Evolutionary conservation across 768 basidiomycete species (phyloP), one percentile per base, ranked within the genome.

Genomic region (Hortiboletus flavorubellus): DNA sequence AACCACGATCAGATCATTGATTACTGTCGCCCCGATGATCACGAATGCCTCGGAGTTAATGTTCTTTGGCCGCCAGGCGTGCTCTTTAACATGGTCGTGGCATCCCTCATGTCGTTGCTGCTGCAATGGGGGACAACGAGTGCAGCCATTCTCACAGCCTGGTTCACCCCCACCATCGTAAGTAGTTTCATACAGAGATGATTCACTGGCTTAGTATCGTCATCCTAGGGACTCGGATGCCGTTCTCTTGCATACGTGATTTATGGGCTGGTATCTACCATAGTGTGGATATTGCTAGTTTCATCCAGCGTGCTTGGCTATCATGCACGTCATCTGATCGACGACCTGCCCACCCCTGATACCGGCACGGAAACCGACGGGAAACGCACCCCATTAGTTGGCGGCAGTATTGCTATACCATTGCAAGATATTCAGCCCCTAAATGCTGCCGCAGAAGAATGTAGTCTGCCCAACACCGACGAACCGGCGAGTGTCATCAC

Each of bases 51-150:
- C 4, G 15, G 30, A 6, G 15, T 35, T 0, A 8, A 31, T 3
- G 23, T 52, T 54, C 46, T 61, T 31, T 66, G 67, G 69, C 67
- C 64, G n/a, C 62, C 48, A 1, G 64, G 63, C 1, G 44, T 67
- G 2, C 31, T 68, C n/a, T 50, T 31, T 12, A 62, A 73, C 35
- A 66, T 73, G 52, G 8, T 64, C 15, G 35, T 70, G 11, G 72
- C 73, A n/a, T 69, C 72, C 2, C 1, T 66, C 10, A 60, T 69
- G 40, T 52, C 71, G 8, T 35, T 75, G 21, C 53, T 51, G 10
- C 29, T 75, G 18, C 73, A 75, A 50, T 75, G 70, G 74, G 66
- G 59, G 0, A 71, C 73, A 7, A 64, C 66, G 2, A 40, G 53
- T 0, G 66, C 72, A 11, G 72, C 73, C 1, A 3, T 73, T 33